A percentile compares a stretch with the other conserved stretches of the same genome.
Evolutionary conservation across 345 rosid species (phyloP).

Genomic region (Gossypium sturtianum): DNA sequence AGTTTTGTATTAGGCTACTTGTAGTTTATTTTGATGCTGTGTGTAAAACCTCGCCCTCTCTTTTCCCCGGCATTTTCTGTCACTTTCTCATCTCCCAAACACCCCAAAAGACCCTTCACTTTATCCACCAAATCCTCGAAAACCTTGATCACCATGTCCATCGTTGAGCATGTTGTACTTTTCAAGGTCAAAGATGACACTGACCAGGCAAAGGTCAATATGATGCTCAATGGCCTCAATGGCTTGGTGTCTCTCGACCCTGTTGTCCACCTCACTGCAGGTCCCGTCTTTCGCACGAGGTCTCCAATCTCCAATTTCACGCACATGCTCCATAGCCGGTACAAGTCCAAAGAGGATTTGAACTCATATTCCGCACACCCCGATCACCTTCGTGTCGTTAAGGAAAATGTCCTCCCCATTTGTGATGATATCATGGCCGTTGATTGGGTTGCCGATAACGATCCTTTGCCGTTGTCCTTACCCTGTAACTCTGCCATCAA

Average conservation of each 20-base stretch:
- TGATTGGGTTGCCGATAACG: constrained; percentile 58
- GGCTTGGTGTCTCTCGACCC: constrained; percentile 43
- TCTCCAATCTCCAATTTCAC: constrained; percentile 53
- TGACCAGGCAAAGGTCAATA: constrained; percentile 33
- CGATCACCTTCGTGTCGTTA: constrained; percentile 48
- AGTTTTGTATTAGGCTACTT: constrained; percentile 2
- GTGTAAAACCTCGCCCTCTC: constrained; percentile 14
- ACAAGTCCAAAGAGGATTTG: constrained; percentile 54
- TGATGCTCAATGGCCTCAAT: constrained; percentile 59
- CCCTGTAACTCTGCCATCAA: constrained; percentile 43
- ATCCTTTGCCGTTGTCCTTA: constrained; percentile 20
- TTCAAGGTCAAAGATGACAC: constrained; percentile 59
- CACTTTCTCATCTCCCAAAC: constrained; percentile 22
- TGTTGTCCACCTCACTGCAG: constrained; percentile 63
- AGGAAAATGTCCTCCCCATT: constrained; percentile 48
- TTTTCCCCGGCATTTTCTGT: not conserved
- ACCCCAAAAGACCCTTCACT: not conserved
- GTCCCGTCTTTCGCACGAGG: constrained; percentile 40
- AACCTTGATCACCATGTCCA: constrained; percentile 31
- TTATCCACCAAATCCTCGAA: constrained; percentile 17
- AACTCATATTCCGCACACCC: constrained; percentile 53
- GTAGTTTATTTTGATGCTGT: constrained; percentile 18
- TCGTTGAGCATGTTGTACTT: constrained; percentile 76
- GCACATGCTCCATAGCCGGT: constrained; percentile 92
- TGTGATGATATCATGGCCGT: constrained; percentile 82